Conservation (phyloP, 1,139 yeast species). For the Diutina siamensis region DNA sequence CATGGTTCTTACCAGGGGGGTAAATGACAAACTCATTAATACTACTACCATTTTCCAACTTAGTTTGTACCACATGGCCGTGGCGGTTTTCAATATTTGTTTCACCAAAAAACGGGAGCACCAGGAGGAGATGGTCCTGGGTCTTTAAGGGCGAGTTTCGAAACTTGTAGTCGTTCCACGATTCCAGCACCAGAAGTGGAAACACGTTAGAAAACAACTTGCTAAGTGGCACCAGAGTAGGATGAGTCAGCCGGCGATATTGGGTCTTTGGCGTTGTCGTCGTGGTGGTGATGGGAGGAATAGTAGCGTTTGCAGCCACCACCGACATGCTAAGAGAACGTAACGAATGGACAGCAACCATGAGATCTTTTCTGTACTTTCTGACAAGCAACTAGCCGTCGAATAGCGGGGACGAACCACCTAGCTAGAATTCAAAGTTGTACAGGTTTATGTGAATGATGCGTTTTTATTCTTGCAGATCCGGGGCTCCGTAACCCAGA, state of each 20-base stretch:
- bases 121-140: slow-evolving; percentile 40
- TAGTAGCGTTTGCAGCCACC: neutral
- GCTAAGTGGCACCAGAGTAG: slow-evolving; percentile 48
- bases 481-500: too few species aligned
- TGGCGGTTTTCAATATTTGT: slow-evolving; percentile 21
- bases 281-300: neutral
- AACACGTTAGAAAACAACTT: slow-evolving; percentile 41
- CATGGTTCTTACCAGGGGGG: slow-evolving; percentile 18
- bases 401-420: neutral
- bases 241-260: slow-evolving; percentile 39
- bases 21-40: slow-evolving; percentile 56
- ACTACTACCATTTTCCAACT: slow-evolving; percentile 28
- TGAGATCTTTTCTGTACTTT: neutral
- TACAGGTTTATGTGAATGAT: neutral
- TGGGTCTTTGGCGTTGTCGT: neutral
- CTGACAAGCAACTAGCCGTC: too few species aligned
- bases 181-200: slow-evolving; percentile 43
- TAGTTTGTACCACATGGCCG: slow-evolving; percentile 23
- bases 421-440: neutral
- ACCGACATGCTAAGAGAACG: neutral
- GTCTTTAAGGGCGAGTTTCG: slow-evolving; percentile 32
- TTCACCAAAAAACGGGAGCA: slow-evolving; percentile 29
- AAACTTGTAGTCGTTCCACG: slow-evolving; percentile 36
- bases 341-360: neutral
- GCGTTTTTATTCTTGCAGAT: too few species aligned